phyloP scores from a whole-genome alignment of 441 rosid genomes.

The Rhodomyrtus psidioides region DNA sequence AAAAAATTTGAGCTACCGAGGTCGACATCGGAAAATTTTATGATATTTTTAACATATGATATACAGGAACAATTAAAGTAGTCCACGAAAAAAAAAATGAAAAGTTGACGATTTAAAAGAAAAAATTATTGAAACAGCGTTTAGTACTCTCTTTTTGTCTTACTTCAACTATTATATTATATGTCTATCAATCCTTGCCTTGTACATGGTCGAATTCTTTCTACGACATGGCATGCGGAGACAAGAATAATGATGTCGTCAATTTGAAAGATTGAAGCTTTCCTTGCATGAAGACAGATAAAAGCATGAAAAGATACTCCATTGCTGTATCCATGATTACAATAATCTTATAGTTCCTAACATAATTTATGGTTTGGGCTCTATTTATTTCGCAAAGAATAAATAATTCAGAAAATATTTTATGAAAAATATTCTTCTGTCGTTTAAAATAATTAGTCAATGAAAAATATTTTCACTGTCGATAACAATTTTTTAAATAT shows the following conservation, averaged over 20 bases:
- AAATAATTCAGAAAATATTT: no score
- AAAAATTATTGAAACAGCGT: not conserved
- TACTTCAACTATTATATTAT: not conserved
- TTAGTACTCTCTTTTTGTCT: not conserved
- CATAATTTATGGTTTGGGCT: not conserved
- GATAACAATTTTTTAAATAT: no score
- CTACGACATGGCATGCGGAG: not conserved
- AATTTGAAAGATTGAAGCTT: not conserved
- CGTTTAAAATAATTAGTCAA: no score
- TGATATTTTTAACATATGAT: not conserved
- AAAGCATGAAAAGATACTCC: not conserved
- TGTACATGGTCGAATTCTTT: not conserved
- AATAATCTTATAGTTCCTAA: not conserved
- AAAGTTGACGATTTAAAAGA: not conserved
- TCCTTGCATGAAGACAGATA: not conserved
- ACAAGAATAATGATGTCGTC: not conserved
- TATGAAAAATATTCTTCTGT: no score
- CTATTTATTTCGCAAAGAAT: no score
- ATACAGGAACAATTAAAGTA: not conserved
- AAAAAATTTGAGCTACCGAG: not conserved
- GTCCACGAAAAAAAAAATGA: not conserved
- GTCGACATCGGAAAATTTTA: not conserved
- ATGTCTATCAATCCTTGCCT: not conserved
- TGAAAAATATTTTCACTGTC: no score
- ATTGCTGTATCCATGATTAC: not conserved